Evolutionary conservation across 2,329 filamentous ascomycete genomes (phyloP), one percentile per base, ranked within the genome.

Genomic region (Exophiala sideris): DNA sequence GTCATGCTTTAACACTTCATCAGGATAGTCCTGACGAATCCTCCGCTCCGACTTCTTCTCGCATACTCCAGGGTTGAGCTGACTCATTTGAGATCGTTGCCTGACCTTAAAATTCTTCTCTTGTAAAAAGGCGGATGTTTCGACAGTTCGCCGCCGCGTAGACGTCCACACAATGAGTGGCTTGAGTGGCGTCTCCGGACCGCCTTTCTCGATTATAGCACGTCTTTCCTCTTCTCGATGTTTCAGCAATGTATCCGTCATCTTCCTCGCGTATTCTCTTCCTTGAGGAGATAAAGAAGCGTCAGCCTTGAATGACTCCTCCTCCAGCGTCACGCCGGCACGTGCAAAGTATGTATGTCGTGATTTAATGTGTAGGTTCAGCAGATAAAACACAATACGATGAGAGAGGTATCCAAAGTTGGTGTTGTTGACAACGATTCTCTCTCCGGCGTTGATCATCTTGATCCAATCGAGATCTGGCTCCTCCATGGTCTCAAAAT

Each of bases 401-500:
- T 99, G 91, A 0, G 91, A 95, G 32, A 99, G 81, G 68, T 99
- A 99, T 64, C 91, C 92, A 71, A 99, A 97, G 67, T 87, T 91
- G 69, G 94, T 89, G 63, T 97, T 96, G 75, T 99, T 99, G 72
- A 97, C 92, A 64, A 92, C 87, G 67, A 99, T 87, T 62, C 90
- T 85, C 67, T 92, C 85, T 41, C 94, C 94, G 6, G 94, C 94
- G 64, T 99, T 99, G 69, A 97, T 95, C 92, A 99, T 96, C 76
- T 96, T 96, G 75, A 99, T 92, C 74, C 92, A 99, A 70, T 97
- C 96, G 59, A 99, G 80, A 62, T 97, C 91, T 29, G 81, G 80
- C 70, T 99, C 94, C 65, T 91, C 82, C 91, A 99, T 97, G 1
- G 90, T 95, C 74, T 99, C 91, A 64, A 96, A 99, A 55, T 92